phyloP scores from a whole-genome alignment of 176 grass and related monocot species.

The Hordeum marinum region DNA sequence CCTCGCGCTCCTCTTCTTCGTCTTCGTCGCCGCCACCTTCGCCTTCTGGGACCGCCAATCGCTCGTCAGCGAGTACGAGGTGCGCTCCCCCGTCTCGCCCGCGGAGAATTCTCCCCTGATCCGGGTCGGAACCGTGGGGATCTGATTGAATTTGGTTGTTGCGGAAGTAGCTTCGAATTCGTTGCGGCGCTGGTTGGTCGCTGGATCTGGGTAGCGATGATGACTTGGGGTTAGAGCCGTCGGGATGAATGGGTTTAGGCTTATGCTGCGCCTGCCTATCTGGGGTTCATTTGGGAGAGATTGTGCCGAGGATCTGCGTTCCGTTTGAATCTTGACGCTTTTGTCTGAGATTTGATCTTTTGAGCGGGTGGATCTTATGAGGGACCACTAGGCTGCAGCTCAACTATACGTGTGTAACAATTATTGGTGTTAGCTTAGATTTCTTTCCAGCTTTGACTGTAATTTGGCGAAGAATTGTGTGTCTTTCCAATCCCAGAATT shows the following conservation, averaged over 20 bases:
- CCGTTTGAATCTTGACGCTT: not conserved
- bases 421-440: not conserved
- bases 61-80: slow-evolving; percentile 85
- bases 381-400: not conserved
- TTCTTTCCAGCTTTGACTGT: not conserved
- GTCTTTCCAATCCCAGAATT: not conserved
- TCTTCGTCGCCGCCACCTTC: slow-evolving; percentile 82
- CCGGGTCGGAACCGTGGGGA: slow-evolving; percentile 17
- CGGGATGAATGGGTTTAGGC: not conserved
- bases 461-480: not conserved
- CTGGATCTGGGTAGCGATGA: slow-evolving; percentile 22
- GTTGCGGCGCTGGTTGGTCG: not conserved
- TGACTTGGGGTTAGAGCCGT: not conserved
- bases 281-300: slow-evolving; percentile 1
- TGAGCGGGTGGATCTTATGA: not conserved
- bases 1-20: slow-evolving; percentile 80
- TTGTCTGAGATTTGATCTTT: slow-evolving; percentile 3
- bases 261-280: not conserved
- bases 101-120: slow-evolving; percentile 10
- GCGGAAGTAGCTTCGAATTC: not conserved
- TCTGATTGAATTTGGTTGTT: slow-evolving; percentile 24
- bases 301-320: slow-evolving; percentile 1
- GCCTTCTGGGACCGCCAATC: slow-evolving; percentile 94
- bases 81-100: slow-evolving; percentile 17
- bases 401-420: not conserved